Conservation (phyloP, 2,329 filamentous ascomycete genomes). For the Fusarium protoensiforme region DNA sequence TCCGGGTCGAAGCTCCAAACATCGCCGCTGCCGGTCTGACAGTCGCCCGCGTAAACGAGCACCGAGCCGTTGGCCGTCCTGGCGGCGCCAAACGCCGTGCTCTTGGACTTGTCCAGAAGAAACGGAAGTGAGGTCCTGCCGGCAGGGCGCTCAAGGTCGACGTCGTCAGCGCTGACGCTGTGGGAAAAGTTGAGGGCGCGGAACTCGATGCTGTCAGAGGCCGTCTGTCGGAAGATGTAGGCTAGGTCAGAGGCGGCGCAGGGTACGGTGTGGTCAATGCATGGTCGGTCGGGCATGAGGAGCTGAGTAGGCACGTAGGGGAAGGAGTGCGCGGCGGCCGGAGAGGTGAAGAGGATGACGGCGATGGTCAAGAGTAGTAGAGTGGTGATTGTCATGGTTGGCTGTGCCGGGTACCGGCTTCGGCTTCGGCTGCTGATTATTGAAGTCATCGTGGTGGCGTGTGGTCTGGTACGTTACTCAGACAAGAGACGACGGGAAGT, state of each 20-base stretch:
- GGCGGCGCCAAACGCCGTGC: constrained; percentile 73
- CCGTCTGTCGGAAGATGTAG: constrained; percentile 75
- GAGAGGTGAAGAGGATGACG: constrained; percentile 22
- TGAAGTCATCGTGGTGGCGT: constrained; percentile 19
- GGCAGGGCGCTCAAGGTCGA: constrained; percentile 62
- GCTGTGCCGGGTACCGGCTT: constrained; percentile 9
- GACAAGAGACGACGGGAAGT: not conserved
- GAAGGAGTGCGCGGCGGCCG: constrained; percentile 58
- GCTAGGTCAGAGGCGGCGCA: constrained; percentile 59
- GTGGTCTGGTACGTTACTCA: not conserved
- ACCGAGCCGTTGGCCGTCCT: constrained; percentile 76
- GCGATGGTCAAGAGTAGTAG: constrained; percentile 15
- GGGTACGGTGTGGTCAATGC: constrained; percentile 53
- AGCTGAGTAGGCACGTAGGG: constrained; percentile 85
- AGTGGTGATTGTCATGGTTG: constrained; percentile 10
- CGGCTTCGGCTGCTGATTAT: constrained; percentile 1
- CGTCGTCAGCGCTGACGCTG: constrained; percentile 59
- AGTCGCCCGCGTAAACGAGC: constrained; percentile 79
- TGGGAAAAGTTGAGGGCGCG: constrained; percentile 74
- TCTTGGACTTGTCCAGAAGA: constrained; percentile 57
- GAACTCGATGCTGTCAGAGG: constrained; percentile 60
- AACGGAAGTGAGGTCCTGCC: constrained; percentile 69
- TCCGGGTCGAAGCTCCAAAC: constrained; percentile 72
- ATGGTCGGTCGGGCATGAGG: constrained; percentile 62
- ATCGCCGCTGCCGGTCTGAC: constrained; percentile 63